These are phyloP conservation scores for Berkeleyomyces rouxiae DNA, from an alignment of 2,329 filamentous ascomycete genomes.

Conservation along the genomic window DNA sequence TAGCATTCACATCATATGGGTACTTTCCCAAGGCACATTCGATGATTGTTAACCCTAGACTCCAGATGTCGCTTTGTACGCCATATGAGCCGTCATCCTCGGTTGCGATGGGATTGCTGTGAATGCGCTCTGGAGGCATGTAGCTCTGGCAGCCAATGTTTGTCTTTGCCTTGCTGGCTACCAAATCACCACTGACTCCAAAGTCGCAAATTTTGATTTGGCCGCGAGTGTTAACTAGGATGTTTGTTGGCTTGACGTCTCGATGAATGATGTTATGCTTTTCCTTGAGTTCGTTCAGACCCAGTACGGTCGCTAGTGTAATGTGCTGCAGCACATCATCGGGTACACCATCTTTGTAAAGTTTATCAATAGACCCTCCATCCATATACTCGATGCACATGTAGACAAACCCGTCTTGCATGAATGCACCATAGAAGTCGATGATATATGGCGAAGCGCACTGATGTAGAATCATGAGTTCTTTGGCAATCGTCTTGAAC, in stretches of 20 bases:
- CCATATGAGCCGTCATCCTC: slow-evolving; percentile 65
- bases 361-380: slow-evolving; percentile 89
- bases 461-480: slow-evolving; percentile 87
- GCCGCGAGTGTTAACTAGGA: slow-evolving; percentile 73
- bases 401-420: slow-evolving; percentile 96
- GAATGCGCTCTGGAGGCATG: slow-evolving; percentile 95
- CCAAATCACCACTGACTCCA: slow-evolving; percentile 87
- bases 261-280: slow-evolving; percentile 98
- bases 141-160: slow-evolving; percentile 99
- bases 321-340: slow-evolving; percentile 82
- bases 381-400: slow-evolving; percentile 99
- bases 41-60: slow-evolving; percentile 80
- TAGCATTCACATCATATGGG: slow-evolving; percentile 94
- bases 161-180: slow-evolving; percentile 93
- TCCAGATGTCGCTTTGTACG: slow-evolving; percentile 97
- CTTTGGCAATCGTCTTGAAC: slow-evolving; percentile 93
- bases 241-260: slow-evolving; percentile 98
- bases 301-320: slow-evolving; percentile 75
- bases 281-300: slow-evolving; percentile 84
- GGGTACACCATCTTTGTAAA: slow-evolving; percentile 80
- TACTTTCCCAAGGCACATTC: slow-evolving; percentile 91
- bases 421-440: slow-evolving; percentile 97
- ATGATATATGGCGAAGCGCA: slow-evolving; percentile 94
- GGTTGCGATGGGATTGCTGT: slow-evolving; percentile 33
- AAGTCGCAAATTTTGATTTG: slow-evolving; percentile 99